phyloP scores from a whole-genome alignment of 2,329 filamentous ascomycete genomes.

The Nothomitra cinnamomea region DNA sequence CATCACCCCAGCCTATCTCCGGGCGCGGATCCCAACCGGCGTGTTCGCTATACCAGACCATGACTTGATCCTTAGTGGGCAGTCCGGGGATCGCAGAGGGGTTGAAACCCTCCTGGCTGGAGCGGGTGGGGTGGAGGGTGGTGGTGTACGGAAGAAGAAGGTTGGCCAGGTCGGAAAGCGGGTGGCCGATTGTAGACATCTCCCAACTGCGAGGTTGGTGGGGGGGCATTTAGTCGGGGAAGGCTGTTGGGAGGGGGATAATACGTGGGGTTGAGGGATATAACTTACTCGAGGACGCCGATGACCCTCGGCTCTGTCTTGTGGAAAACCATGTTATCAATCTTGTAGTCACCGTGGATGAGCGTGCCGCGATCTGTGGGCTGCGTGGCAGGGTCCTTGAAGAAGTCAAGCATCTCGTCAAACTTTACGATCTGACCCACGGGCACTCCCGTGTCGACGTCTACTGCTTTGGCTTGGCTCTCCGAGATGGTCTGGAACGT shows the following conservation, averaged over 20 bases:
- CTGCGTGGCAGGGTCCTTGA: constrained; percentile 49
- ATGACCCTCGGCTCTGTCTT: constrained; percentile 76
- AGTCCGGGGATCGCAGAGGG: neutral
- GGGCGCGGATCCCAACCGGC: constrained; percentile 52
- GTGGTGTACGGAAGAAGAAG: constrained; percentile 34
- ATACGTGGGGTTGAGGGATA: neutral
- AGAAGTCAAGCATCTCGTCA: constrained; percentile 63
- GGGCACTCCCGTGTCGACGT: constrained; percentile 56
- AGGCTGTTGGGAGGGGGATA: neutral
- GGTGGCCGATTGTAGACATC: constrained; percentile 96
- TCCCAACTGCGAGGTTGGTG: constrained; percentile 44
- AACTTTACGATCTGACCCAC: constrained; percentile 79
- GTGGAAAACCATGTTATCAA: constrained; percentile 80
- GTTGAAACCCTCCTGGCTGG: neutral
- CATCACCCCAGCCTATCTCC: constrained; percentile 45
- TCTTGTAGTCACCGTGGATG: constrained; percentile 95
- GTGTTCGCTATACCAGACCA: constrained; percentile 49
- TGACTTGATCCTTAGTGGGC: constrained; percentile 28
- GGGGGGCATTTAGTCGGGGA: constrained; percentile 1
- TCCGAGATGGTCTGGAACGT: constrained; percentile 68
- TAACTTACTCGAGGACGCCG: constrained; percentile 65
- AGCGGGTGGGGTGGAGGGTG: constrained; percentile 2
- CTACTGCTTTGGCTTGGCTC: constrained; percentile 57
- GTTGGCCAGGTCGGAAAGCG: constrained; percentile 79
- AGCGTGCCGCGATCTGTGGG: constrained; percentile 63